Evolutionary conservation across 2,329 filamentous ascomycete species (phyloP).

Genomic region (Botryotinia narcissicola): DNA sequence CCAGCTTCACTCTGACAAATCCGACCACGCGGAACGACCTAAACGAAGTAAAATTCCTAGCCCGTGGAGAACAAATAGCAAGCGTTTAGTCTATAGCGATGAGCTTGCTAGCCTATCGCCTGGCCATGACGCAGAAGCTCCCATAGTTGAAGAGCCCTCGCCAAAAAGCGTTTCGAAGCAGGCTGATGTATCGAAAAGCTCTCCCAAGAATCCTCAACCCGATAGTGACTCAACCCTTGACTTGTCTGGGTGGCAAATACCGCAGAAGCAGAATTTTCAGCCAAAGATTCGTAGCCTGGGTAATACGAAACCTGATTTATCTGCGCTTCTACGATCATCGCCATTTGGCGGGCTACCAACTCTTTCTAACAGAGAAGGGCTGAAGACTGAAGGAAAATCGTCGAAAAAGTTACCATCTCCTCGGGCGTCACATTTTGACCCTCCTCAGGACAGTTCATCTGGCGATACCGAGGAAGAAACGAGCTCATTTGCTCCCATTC

Average conservation of each 20-base stretch:
- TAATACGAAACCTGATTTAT: conserved; percentile 30
- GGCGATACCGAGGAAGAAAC: not conserved
- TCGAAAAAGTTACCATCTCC: not conserved
- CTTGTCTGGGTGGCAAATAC: conserved; percentile 33
- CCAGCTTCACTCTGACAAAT: conserved; percentile 25
- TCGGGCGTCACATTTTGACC: not conserved
- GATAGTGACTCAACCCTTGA: conserved; percentile 26
- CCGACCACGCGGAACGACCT: conserved; percentile 29
- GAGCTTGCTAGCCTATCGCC: conserved; percentile 32
- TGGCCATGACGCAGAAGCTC: conserved; percentile 16
- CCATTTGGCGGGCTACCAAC: conserved; percentile 32
- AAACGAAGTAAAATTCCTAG: conserved; percentile 37
- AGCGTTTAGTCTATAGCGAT: conserved; percentile 36
- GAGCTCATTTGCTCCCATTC: conserved; percentile 31
- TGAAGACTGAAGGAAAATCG: not conserved
- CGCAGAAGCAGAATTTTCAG: conserved; percentile 38
- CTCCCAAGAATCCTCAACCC: not conserved
- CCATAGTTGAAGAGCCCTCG: conserved; percentile 8
- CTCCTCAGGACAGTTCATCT: not conserved
- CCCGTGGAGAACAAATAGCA: conserved; percentile 38
- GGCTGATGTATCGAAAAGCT: not conserved
- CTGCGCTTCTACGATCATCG: conserved; percentile 33
- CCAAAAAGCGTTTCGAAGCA: not conserved
- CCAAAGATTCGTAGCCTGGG: conserved; percentile 29
- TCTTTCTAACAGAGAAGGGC: conserved; percentile 17